These are phyloP conservation scores for Microascus cirrosus DNA, from an alignment of 2,329 filamentous ascomycete species.

Conservation along the genomic window DNA sequence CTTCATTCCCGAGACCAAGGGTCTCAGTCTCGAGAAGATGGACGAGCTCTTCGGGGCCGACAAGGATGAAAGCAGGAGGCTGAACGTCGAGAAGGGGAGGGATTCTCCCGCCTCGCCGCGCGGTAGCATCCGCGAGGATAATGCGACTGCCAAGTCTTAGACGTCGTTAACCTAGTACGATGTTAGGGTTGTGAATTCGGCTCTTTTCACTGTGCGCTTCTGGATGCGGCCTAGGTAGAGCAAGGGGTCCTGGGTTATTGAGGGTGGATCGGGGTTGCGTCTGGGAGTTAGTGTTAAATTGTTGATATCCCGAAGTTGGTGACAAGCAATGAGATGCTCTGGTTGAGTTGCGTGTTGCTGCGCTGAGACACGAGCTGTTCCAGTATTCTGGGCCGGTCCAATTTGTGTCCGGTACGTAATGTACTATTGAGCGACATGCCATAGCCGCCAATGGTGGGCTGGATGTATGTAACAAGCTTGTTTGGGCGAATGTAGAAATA, in stretches of 20 bases:
- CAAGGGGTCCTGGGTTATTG: background rate
- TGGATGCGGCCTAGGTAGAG: background rate
- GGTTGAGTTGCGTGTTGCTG: background rate
- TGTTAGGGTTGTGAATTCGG: background rate
- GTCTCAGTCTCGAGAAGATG: conserved; percentile 51
- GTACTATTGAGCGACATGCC: too few species aligned
- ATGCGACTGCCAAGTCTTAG: background rate
- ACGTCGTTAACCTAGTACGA: background rate
- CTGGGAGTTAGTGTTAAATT: background rate
- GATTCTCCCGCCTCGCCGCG: background rate
- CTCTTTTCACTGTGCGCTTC: background rate
- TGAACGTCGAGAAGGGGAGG: background rate
- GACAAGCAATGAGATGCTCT: background rate
- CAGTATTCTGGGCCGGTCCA: too few species aligned
- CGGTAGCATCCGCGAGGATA: background rate
- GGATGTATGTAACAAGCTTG: too few species aligned
- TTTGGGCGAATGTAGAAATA: too few species aligned
- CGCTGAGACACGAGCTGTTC: background rate
- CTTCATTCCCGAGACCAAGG: conserved; percentile 62
- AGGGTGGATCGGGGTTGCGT: background rate
- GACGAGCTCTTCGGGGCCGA: conserved; percentile 54
- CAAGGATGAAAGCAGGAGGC: conserved; percentile 16
- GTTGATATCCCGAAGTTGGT: background rate
- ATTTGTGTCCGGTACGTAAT: too few species aligned
- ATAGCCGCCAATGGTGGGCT: too few species aligned